Evolutionary conservation across 129 eudicot genomes (phyloP), one percentile per base, ranked within the genome.

Genomic region (Centella asiatica): DNA sequence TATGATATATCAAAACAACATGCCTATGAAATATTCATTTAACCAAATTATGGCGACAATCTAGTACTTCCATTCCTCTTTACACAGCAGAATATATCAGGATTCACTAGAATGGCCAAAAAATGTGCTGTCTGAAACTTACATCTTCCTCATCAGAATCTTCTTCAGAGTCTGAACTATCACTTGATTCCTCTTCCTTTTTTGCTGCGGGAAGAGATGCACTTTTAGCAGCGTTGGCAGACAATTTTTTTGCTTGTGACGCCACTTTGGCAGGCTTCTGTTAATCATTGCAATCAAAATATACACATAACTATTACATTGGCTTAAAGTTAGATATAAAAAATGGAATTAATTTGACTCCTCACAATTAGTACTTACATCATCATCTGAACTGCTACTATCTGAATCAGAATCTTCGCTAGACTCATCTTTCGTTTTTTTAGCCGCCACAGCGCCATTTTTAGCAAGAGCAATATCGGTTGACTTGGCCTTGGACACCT

Each of bases 121-220:
- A 22, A 51, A 20, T 15, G 24, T 23, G 32, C 5, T 3, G 18
- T 25, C 18, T 12, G 6, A 1, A 10, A 27, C 57, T 25, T 28
- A 66, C 48, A 33, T 22, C 61, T n/a, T 66, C 71, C 57, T 52
- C 57, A 17, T 67, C 72, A 9, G 60, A 58, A 11, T 62, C 48
- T 15, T 68, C 73, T 26, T 68, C 73, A 6, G 51, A 37, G 13
- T 55, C 72, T 8, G 72, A 67, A 67, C 6, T 18, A 27, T 62
- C 69, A 53, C 77, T 72, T 20, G 77, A 45, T 44, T 73, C 72
- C 6, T 24, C 72, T 55, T 73, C 39, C 70, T 71, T 65, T 60
- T 70, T 63, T 19, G 59, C 18, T 40, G 25, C 36, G 2, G 72
- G 36, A 31, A 27, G 31, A 27, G 64, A 11, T 6, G 48, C 63